Evolutionary conservation across 768 basidiomycete genomes (phyloP), one percentile per base, ranked within the genome.

Genomic region (Mycena galericulata): DNA sequence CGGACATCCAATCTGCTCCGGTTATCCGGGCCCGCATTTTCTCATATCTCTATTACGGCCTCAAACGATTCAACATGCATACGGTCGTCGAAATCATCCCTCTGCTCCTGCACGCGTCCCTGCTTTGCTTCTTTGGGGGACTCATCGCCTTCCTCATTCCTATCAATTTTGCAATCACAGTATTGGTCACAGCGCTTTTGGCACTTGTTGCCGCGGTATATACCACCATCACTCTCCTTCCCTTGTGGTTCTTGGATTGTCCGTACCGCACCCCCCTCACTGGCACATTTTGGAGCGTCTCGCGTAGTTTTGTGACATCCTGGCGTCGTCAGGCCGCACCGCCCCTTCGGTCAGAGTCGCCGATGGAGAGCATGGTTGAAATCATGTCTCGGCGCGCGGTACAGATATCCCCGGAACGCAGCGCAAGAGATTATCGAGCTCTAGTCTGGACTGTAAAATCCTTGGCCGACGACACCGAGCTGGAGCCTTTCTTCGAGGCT

Each of bases 401-500:
- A 5, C 34, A 49, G 36, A 8, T 2, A 5, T 60, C 46, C 5
- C 9, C 24, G 4, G 22, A 17, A 14, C 30, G 30, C 0, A 17
- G 2, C 2, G 49, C 17, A 5, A n/a, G 66, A 30, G 66, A 67
- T 34, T 24, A 27, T 6, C 22, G n/a, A 1, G 43, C 43, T 17
- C n/a, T 45, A 3, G 43, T 22, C 43, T 45, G 43, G 43, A 45
- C 43, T 45, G 43, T 50, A 4, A 57, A 51, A 18, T 65, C 65
- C 6, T 40, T 60, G 2, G 26, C 24, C 3, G 58, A 34, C 20
- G 38, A 50, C 17, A 9, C 14, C 22, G 58, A 67, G 38, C 59
- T 67, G 22, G 58, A 67, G 34, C 40, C 29, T 1, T 67, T 67
- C n/a, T 27, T 61, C 7, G 65, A 60, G 4, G 51, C 50, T 10